Base-by-base conservation (phyloP, 768 basidiomycete genomes). In the Rhizopogon vesiculosus region DNA sequence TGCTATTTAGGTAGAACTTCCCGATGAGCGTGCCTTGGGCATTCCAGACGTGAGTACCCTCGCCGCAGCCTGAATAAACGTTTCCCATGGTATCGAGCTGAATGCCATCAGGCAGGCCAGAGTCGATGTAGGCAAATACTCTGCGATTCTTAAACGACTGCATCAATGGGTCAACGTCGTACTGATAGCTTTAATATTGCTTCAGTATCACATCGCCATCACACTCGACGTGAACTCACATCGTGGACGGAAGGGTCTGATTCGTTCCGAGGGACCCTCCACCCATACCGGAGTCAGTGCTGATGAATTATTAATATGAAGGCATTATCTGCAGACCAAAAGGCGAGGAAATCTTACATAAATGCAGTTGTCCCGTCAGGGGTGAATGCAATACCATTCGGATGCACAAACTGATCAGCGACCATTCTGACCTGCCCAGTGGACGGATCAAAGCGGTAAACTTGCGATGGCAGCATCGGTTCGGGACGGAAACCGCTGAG, bases 21-120 rank as follows among this genome's bases (percentile, higher is more conserved):
- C 85, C 85, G 1, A 86, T 66, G 3, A 86, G 72, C 3, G 74
- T 76, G 1, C 85, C 84, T 28, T 74, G 64, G 10, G 65, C 50
- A 59, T 77, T 75, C 76, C 80, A 82, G 8, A 85, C 54, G n/a
- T 55, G 1, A 19, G 35, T 42, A 39, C 86, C 86, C 57, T 87
- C 86, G 22, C 80, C 84, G 53, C 78, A 79, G 1, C 81, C 82
- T 3, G 81, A 69, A 63, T 84, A 87, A 0, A 89, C 79, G 57
- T 87, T 87, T 0, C 85, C 85, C 0, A 74, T 63, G 2, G 72
- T 68, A 59, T 89, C 87, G 4, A 84, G 71, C 59, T 83, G 80
- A 9, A 87, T 64, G 7, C 86, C 85, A 59, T 88, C 86, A n/a
- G 85, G 78, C 33, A 81, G 69, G 7, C 84, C 86, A 16, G 82